These are phyloP conservation scores for Cephaloascus albidus DNA, from an alignment of 805 yeast genomes.

Conservation along the genomic window DNA sequence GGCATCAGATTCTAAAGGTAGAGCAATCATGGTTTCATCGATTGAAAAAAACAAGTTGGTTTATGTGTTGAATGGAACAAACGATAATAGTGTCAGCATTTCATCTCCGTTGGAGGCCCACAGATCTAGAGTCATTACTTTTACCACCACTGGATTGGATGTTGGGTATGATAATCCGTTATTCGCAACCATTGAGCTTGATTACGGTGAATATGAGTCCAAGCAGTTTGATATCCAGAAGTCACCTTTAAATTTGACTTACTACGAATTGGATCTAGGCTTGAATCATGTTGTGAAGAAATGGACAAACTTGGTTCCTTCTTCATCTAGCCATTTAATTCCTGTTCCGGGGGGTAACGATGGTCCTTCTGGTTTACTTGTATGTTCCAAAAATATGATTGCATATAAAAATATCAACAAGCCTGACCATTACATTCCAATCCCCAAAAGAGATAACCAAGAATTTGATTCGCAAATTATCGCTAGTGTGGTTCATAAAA, in stretches of 20 bases:
- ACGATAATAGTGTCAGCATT: constrained; percentile 34
- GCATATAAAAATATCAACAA: constrained; percentile 36
- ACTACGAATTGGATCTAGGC: constrained; percentile 82
- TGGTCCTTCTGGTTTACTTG: constrained; percentile 61
- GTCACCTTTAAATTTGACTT: constrained; percentile 31
- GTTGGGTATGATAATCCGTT: constrained; percentile 76
- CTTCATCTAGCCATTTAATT: constrained; percentile 42
- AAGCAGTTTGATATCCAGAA: constrained; percentile 9
- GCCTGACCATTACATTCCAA: constrained; percentile 28
- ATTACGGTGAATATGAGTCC: constrained; percentile 27
- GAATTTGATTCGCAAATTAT: constrained; percentile 27
- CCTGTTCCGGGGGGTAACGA: constrained; percentile 65
- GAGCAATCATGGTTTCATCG: constrained; percentile 65
- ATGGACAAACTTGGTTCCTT: constrained; percentile 27
- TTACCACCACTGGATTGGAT: constrained; percentile 52
- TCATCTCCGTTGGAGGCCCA: constrained; percentile 72
- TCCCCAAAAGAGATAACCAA: constrained; percentile 39
- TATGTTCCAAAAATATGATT: constrained; percentile 49
- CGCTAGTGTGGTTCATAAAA: constrained; percentile 53
- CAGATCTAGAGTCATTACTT: constrained; percentile 39
- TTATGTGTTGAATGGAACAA: constrained; percentile 48
- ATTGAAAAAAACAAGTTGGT: constrained; percentile 68
- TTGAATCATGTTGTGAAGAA: constrained; percentile 62
- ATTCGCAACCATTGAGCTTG: constrained; percentile 73
- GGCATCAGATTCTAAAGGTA: constrained; percentile 58